Percentiles rank a stretch among this genome's conserved stretches.
These are phyloP conservation scores for Gentiana straminea DNA, from an alignment of 257 asterid species.

Conservation along the genomic window DNA sequence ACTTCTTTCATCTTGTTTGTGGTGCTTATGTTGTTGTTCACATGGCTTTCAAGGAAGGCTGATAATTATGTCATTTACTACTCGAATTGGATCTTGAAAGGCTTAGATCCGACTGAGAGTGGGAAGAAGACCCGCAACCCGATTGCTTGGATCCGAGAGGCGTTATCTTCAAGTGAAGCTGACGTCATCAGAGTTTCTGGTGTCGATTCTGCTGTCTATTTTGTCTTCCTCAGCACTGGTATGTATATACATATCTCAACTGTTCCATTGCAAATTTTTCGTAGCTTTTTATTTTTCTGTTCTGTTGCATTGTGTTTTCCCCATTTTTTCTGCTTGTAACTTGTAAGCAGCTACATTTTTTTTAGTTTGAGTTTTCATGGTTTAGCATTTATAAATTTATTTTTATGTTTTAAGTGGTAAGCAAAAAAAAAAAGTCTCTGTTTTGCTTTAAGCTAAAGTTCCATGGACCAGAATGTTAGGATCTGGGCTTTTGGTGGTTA, in stretches of 20 bases:
- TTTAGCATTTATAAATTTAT: no score
- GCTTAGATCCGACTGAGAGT: slow-evolving; percentile 70
- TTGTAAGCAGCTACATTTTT: no score
- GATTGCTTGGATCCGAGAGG: slow-evolving; percentile 83
- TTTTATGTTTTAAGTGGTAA: no score
- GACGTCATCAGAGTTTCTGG: slow-evolving; percentile 74
- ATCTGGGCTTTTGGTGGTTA: no score
- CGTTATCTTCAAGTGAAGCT: slow-evolving; percentile 63
- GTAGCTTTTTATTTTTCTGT: no score
- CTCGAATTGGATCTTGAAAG: slow-evolving; percentile 67
- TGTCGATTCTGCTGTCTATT: slow-evolving; percentile 94
- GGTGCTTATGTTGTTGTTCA: slow-evolving; percentile 55
- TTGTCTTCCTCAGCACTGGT: slow-evolving; percentile 83
- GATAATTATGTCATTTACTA: slow-evolving; percentile 57
- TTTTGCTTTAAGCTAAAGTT: no score
- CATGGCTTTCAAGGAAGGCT: slow-evolving; percentile 66
- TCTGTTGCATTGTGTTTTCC: no score
- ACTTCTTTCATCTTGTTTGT: slow-evolving; percentile 62
- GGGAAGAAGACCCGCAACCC: slow-evolving; percentile 53
- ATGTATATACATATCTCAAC: neutral
- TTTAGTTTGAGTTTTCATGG: no score
- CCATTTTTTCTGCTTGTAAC: no score
- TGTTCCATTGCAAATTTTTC: no score
- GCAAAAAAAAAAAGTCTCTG: no score
- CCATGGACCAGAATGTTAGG: no score